Evolutionary conservation across 257 asterid genomes (phyloP).

Genomic region (Nicotiana noctiflora): DNA sequence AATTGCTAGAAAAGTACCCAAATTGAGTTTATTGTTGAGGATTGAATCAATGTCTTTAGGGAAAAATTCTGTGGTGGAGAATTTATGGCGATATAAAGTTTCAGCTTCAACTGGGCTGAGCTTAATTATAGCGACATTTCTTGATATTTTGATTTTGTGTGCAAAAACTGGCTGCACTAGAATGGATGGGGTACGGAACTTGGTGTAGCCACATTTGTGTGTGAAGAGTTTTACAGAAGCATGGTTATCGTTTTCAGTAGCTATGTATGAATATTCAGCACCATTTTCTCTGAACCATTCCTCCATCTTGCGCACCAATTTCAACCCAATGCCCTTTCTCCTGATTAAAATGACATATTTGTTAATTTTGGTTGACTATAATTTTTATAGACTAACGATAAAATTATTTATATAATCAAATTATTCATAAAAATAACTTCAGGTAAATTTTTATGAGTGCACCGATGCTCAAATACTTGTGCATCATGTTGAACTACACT

Average conservation of each 20-base stretch:
- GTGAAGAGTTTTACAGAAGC: constrained; percentile 79
- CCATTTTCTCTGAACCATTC: constrained; percentile 71
- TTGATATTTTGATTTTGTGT: constrained; percentile 34
- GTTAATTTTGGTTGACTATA: neutral
- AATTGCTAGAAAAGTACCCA: constrained; percentile 71
- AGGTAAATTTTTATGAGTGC: too few species aligned
- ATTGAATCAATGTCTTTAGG: constrained; percentile 83
- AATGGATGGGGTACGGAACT: constrained; percentile 71
- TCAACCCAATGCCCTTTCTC: constrained; percentile 73
- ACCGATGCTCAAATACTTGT: neutral
- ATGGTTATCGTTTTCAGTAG: constrained; percentile 72
- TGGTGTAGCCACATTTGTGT: constrained; percentile 61
- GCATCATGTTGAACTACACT: too few species aligned
- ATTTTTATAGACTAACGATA: neutral
- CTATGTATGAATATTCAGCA: constrained; percentile 76
- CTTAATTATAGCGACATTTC: constrained; percentile 26
- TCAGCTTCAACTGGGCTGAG: constrained; percentile 65
- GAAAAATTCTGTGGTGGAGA: constrained; percentile 75
- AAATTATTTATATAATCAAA: too few species aligned
- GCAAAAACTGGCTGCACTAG: constrained; percentile 79
- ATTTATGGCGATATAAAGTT: constrained; percentile 47
- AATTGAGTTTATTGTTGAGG: constrained; percentile 40
- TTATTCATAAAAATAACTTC: too few species aligned
- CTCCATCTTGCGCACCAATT: constrained; percentile 56
- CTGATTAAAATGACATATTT: constrained; percentile 26